Evolutionary conservation across 768 basidiomycete genomes (phyloP).

Genomic region (Tricholoma matsutake): DNA sequence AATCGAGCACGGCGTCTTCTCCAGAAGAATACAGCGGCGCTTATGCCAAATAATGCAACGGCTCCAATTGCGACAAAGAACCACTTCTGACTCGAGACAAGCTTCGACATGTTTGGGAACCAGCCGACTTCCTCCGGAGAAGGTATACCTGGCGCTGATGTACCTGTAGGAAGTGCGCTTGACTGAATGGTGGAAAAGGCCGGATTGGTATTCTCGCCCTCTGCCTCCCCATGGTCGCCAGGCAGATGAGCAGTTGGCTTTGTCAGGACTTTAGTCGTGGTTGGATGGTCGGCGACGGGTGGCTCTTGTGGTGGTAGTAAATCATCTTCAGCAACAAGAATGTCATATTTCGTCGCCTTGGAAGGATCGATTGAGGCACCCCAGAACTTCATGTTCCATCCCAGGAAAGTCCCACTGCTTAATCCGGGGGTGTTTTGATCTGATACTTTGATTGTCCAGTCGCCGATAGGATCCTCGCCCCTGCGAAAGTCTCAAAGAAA

Average conservation of each 20-base stretch:
- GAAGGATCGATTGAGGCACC: conserved; percentile 78
- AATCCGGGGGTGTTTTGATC: conserved; percentile 62
- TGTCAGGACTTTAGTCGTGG: conserved; percentile 57
- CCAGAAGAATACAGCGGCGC: conserved; percentile 77
- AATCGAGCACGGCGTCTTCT: conserved; percentile 49
- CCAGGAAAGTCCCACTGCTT: conserved; percentile 69
- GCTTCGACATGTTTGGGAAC: conserved; percentile 74
- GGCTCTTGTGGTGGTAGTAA: conserved; percentile 42
- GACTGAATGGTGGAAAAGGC: conserved; percentile 47
- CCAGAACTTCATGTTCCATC: conserved; percentile 93
- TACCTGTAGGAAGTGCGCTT: conserved; percentile 24
- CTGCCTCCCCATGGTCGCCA: conserved; percentile 75
- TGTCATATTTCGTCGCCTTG: conserved; percentile 58
- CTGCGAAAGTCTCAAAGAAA: conserved; percentile 38
- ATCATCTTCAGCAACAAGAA: conserved; percentile 49
- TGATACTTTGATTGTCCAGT: conserved; percentile 85
- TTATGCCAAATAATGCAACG: conserved; percentile 71
- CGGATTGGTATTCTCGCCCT: conserved; percentile 79
- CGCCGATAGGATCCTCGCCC: conserved; percentile 89
- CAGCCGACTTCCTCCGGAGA: conserved; percentile 67
- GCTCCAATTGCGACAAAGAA: conserved; percentile 83
- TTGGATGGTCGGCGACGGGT: conserved; percentile 33
- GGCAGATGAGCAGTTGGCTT: conserved; percentile 91
- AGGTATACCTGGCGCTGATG: conserved; percentile 32
- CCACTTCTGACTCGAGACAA: conserved; percentile 81